Evolutionary conservation across 108 stramenopile species (phyloP), one percentile per base, ranked within the genome.

Genomic region (Mediolabrus comicus): DNA sequence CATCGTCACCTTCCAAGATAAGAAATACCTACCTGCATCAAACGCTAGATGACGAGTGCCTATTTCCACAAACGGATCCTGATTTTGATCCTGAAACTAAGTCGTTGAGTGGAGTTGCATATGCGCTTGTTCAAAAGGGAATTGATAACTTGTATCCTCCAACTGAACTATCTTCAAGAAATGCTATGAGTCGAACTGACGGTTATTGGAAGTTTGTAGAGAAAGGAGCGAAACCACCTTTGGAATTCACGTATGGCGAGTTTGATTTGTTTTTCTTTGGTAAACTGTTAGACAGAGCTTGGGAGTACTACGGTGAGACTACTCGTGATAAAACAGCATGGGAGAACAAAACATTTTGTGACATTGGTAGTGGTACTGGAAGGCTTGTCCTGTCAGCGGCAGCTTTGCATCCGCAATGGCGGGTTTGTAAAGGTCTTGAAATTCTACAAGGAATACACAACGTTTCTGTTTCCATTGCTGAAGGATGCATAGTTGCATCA

Each of bases 351-450:
- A 69, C 71, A n/a, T 92, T 92, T 83, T 77, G 75, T 59, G 90
- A 92, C 75, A 72, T 88, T 32, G 92, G 92, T 32, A 84, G 83
- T 67, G 92, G 92, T 1, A 83, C 86, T n/a, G 92, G 92, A 30
- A 72, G 89, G 60, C 62, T 93, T 29, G 92, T 93, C 0, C 43
- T 93, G 43, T 67, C 83, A 16, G 89, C 92, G 0, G 89, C 87
- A 11, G 84, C 86, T 3, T 66, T 92, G 52, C 81, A 87, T 81
- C 85, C 84, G n/a, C 49, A 59, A n/a, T 89, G 84, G 84, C 80
- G 77, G 63, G 14, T 82, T 22, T 85, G 84, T 53, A 74, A 79
- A 28, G 92, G 92, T 17, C 64, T 92, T 14, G 92, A 92, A 63
- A 69, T 90, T 14, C 62, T 92, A 35, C 43, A 73, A 51, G 67